Base-by-base conservation (phyloP, 164 flowering plant genomes). In the Vitis labrusca region DNA sequence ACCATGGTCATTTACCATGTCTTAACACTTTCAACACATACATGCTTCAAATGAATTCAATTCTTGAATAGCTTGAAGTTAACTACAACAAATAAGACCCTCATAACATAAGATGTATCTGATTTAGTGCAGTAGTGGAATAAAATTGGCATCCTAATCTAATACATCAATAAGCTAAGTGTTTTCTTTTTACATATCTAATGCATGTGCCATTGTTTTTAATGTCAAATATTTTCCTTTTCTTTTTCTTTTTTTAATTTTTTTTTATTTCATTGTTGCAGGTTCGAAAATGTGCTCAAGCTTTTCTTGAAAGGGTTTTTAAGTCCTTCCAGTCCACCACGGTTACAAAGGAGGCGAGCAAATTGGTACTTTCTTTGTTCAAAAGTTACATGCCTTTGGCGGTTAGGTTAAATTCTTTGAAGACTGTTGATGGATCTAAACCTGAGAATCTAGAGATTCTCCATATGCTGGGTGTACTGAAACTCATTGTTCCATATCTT, bases 271-370 rank as follows among this genome's bases (percentile, higher is more conserved):
- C 14, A 44, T 29, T 76, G 65, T 72, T 76, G 67, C 81, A 94
- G 98, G 94, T 94, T 37, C 71, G 98, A 37, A 86, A 84, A 76
- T 88, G 93, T 80, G 91, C 97, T 8, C 94, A 85, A 79, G 83
- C 71, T 23, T 86, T 79, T 71, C 67, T 91, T 60, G 85, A 86
- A 82, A 85, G 77, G 71, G 77, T 82, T 53, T 86, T 88, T 67
- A 83, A 75, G 73, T 82, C 85, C 48, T 74, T 94, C 49, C 71
- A 80, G 23, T 62, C 67, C 63, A 67, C 85, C 1, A 9, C 23
- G 67, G 81, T 82, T 67, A 66, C 61, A 37, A 82, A 85, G 73
- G 82, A 81, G 75, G 88, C 93, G 4, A 91, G 97, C 77, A 85
- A 86, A 68, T 60, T 75, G 69, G 74, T 91, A 5, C 50, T 74